Conservation (phyloP, 2,329 filamentous ascomycete species). For the Claviceps sp. region DNA sequence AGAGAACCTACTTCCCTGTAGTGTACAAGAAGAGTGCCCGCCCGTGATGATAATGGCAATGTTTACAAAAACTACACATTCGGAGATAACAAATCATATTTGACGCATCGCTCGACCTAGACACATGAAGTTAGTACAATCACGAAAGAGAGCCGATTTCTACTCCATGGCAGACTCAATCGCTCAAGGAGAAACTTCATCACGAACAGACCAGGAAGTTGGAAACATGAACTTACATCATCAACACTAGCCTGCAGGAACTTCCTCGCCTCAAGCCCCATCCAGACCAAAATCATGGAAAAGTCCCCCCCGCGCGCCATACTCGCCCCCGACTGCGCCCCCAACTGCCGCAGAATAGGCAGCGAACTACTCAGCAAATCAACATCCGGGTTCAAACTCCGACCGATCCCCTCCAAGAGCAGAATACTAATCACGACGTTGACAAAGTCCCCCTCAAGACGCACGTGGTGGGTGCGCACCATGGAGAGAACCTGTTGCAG, state of each 20-base stretch:
- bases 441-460: slow-evolving; percentile 93
- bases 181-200: too few species aligned
- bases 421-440: slow-evolving; percentile 95
- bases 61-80: slow-evolving; percentile 47
- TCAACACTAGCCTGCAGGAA: slow-evolving; percentile 86
- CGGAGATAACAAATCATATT: slow-evolving; percentile 76
- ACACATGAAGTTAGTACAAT: not conserved
- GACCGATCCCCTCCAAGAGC: slow-evolving; percentile 84
- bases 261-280: slow-evolving; percentile 74
- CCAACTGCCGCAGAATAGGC: slow-evolving; percentile 79
- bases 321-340: slow-evolving; percentile 58
- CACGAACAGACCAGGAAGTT: slow-evolving; percentile 15
- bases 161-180: too few species aligned
- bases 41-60: too few species aligned
- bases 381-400: slow-evolving; percentile 71
- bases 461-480: slow-evolving; percentile 84
- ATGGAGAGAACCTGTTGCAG: slow-evolving; percentile 80
- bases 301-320: slow-evolving; percentile 63
- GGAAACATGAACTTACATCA: slow-evolving; percentile 43
- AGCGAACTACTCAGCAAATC: slow-evolving; percentile 78
- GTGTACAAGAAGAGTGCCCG: not conserved
- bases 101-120: slow-evolving; percentile 72
- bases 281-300: slow-evolving; percentile 83
- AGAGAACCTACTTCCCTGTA: not conserved
- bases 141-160: too few species aligned